A percentile compares a stretch with the other conserved stretches of the same genome.
Evolutionary conservation across 2,329 filamentous ascomycete species (phyloP).

Genomic region (Epicoccum sorghinum): DNA sequence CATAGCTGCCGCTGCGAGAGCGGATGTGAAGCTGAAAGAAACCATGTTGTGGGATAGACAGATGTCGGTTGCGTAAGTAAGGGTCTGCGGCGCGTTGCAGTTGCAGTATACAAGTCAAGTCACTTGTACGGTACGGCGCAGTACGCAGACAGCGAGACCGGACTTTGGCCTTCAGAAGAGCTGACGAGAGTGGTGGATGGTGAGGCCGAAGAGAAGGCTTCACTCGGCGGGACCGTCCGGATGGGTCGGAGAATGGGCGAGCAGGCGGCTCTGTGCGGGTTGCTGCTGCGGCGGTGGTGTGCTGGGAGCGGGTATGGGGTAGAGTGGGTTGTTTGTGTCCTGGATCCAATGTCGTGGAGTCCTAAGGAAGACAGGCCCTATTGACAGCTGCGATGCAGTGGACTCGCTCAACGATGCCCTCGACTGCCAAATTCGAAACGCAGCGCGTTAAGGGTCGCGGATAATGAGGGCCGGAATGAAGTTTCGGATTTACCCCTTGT

Average conservation of each 20-base stretch:
- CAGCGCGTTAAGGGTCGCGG: conserved; percentile 41
- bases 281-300: conserved; percentile 1
- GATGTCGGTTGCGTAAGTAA: conserved; percentile 7
- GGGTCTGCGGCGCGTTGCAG: conserved; percentile 22
- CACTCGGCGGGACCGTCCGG: conserved; percentile 8
- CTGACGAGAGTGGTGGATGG: conserved; percentile 12
- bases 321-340: conserved; percentile 15
- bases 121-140: conserved; percentile 23
- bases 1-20: conserved; percentile 39
- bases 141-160: conserved; percentile 23
- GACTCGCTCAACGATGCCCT: conserved; percentile 46
- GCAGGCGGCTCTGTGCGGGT: conserved; percentile 13
- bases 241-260: conserved; percentile 14
- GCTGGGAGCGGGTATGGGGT: conserved; percentile 4
- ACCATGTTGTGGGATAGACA: conserved; percentile 36
- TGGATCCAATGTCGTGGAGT: conserved; percentile 17
- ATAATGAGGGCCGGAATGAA: conserved; percentile 41
- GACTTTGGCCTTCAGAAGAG: conserved; percentile 39
- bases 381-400: conserved; percentile 28
- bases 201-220: conserved; percentile 12
- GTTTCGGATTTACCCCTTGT: conserved; percentile 34
- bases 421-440: conserved; percentile 43
- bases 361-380: conserved; percentile 17
- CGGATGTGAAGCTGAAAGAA: conserved; percentile 39
- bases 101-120: conserved; percentile 16